A percentile compares a stretch with the other conserved stretches of the same genome.
Evolutionary conservation across 805 yeast species (phyloP).

Genomic region (Metschnikowia cubensis): DNA sequence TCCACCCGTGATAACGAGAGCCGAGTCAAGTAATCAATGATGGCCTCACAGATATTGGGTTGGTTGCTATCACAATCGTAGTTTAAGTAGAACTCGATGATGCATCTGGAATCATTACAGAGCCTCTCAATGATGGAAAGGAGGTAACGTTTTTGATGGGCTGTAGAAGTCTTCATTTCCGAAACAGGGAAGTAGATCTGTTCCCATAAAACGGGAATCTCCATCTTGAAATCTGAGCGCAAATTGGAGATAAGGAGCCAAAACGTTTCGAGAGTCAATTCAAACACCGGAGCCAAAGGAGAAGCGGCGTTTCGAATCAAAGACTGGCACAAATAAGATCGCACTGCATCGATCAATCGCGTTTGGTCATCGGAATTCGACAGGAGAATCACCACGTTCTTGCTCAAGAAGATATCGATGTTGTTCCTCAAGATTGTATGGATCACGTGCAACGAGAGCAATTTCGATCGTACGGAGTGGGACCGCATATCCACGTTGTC

Average conservation of each 20-base stretch:
- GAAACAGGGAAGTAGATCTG: conserved; percentile 93
- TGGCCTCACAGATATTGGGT: conserved; percentile 81
- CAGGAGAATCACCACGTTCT: conserved; percentile 48
- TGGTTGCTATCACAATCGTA: conserved; percentile 86
- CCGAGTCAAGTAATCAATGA: conserved; percentile 73
- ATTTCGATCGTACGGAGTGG: conserved; percentile 87
- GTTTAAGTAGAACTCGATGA: conserved; percentile 89
- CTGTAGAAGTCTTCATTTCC: conserved; percentile 85
- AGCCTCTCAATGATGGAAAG: conserved; percentile 75
- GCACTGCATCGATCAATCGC: conserved; percentile 69
- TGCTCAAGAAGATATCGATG: conserved; percentile 71
- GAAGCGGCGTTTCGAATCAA: conserved; percentile 91
- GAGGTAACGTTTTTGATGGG: conserved; percentile 89
- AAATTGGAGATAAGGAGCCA: conserved; percentile 83
- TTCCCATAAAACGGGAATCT: conserved; percentile 87
- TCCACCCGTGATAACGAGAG: conserved; percentile 68
- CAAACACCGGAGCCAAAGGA: conserved; percentile 86
- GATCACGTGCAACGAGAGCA: conserved; percentile 81
- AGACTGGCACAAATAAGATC: conserved; percentile 78
- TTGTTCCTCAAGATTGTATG: conserved; percentile 84
- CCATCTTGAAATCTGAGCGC: conserved; percentile 84
- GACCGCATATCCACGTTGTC: conserved; percentile 80
- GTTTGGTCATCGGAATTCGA: conserved; percentile 50
- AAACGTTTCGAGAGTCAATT: conserved; percentile 85
- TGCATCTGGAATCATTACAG: conserved; percentile 82